Evolutionary conservation across 495 filamentous ascomycete genomes (phyloP).

Genomic region (Aspergillus panamensis): DNA sequence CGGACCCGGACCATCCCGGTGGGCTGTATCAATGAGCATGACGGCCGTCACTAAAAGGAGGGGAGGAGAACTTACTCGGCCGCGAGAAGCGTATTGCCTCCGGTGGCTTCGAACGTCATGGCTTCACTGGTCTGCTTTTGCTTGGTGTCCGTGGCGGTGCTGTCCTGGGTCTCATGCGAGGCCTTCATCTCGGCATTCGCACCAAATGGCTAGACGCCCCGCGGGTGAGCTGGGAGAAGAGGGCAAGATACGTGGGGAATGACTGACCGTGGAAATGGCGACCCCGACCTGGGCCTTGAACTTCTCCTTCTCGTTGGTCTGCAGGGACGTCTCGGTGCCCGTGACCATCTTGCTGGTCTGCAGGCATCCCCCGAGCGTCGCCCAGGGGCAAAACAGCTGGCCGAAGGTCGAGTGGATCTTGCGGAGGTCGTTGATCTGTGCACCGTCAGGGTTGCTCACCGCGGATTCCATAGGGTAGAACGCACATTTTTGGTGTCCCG

Average conservation of each 20-base stretch:
- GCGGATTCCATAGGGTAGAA: background rate
- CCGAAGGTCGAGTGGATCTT: background rate
- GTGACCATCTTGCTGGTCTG: background rate
- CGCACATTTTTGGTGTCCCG: background rate
- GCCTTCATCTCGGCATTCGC: background rate
- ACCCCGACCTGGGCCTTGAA: background rate
- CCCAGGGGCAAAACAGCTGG: background rate
- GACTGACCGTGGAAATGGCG: background rate
- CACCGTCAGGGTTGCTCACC: background rate
- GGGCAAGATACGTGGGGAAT: no score
- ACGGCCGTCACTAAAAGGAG: no score
- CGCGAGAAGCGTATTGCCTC: background rate
- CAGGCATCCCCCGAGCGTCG: background rate
- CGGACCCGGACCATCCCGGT: background rate
- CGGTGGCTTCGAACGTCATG: background rate
- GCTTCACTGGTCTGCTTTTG: background rate
- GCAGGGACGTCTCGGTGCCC: background rate
- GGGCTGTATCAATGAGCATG: background rate
- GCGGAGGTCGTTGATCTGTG: background rate
- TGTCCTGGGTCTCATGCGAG: background rate
- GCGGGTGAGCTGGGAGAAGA: no score
- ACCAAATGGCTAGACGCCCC: background rate
- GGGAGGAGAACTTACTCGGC: background rate
- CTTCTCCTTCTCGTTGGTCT: background rate
- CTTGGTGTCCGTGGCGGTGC: background rate